phyloP scores from a whole-genome alignment of 2,329 filamentous ascomycete genomes.

The Aspergillus candidus region DNA sequence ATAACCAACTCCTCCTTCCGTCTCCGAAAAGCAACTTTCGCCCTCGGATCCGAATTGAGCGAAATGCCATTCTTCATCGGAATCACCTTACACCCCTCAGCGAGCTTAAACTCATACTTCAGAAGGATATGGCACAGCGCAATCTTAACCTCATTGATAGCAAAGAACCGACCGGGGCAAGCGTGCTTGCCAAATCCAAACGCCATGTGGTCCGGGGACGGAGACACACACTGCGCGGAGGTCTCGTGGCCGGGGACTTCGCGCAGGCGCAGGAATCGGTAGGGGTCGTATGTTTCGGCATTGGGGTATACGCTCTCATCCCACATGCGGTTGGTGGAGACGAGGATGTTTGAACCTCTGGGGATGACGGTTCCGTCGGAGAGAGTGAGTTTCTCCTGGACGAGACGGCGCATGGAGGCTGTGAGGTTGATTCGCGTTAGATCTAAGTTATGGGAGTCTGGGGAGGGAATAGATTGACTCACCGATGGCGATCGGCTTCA shows the following conservation, averaged over 20 bases:
- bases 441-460: background rate
- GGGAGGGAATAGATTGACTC: background rate
- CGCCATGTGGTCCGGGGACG: conserved; percentile 12
- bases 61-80: background rate
- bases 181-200: conserved; percentile 28
- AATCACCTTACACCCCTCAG: background rate
- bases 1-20: background rate
- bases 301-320: conserved; percentile 3
- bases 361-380: conserved; percentile 8
- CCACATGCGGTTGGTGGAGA: conserved; percentile 7
- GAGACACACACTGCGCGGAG: conserved; percentile 13
- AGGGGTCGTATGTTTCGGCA: conserved; percentile 7
- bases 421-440: background rate
- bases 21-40: background rate
- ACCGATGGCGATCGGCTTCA: conserved; percentile 22
- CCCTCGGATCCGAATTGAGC: background rate
- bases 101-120: conserved; percentile 44
- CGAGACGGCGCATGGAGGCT: conserved; percentile 1
- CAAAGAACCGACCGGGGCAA: conserved; percentile 49
- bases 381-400: conserved; percentile 2
- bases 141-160: conserved; percentile 49
- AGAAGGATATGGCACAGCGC: conserved; percentile 43
- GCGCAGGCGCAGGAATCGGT: conserved; percentile 7
- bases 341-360: background rate
- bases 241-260: conserved; percentile 3